Evolutionary conservation across 148 eudicot genomes (phyloP).

Genomic region (Salicornia ramosissima): DNA sequence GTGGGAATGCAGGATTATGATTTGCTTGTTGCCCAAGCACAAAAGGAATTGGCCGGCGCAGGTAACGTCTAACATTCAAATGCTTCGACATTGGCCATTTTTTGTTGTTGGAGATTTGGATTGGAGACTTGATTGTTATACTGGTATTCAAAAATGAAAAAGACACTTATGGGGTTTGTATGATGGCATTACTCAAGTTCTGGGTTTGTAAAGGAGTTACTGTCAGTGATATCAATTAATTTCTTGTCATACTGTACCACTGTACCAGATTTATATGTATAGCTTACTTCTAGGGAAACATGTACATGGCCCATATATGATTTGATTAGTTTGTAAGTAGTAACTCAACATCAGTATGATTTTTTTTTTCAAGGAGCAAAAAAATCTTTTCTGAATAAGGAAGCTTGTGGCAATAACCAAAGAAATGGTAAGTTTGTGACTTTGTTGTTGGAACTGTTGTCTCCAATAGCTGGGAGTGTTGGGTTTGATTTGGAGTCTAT

Average conservation of each 20-base stretch:
- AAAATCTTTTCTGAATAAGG: too few relatives aligned
- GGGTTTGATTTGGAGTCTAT: not conserved
- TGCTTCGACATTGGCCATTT: not conserved
- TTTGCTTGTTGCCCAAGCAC: conserved; percentile 38
- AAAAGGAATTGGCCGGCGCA: conserved; percentile 47
- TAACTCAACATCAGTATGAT: not conserved
- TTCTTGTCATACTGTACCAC: not conserved
- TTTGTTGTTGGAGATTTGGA: not conserved
- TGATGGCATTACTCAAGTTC: not conserved
- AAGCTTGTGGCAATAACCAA: too few relatives aligned
- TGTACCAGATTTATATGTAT: conserved; percentile 7
- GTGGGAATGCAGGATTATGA: conserved; percentile 53
- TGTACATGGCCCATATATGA: conserved; percentile 2
- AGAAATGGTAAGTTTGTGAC: too few relatives aligned
- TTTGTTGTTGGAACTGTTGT: not conserved
- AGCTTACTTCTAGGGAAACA: conserved; percentile 5
- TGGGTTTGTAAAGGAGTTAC: not conserved
- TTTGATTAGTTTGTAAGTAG: conserved; percentile 11
- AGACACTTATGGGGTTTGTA: not conserved
- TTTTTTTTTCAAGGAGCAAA: not conserved
- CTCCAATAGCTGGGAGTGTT: not conserved
- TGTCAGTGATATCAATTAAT: not conserved
- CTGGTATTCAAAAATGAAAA: conserved; percentile 1
- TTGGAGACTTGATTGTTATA: not conserved
- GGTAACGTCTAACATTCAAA: conserved; percentile 31